Evolutionary conservation across 371 early-diverging fungal species (phyloP).

Genomic region (Rhizomucor miehei): DNA sequence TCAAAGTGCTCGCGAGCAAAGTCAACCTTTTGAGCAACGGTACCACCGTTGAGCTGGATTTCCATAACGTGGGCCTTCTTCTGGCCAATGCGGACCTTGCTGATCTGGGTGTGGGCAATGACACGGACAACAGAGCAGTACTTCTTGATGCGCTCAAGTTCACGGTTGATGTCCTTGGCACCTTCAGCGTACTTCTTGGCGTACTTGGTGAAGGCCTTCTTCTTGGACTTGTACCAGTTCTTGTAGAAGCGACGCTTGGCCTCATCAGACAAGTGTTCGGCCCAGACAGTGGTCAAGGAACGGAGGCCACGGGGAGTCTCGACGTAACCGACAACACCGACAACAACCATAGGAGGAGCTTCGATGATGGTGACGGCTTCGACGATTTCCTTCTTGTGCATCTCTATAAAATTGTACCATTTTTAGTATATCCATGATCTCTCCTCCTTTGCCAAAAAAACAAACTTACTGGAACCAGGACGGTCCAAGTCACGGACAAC

Average conservation of each 20-base stretch:
- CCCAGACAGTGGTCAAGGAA: constrained; percentile 98
- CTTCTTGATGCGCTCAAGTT: constrained; percentile 98
- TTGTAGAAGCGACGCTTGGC: constrained; percentile 99
- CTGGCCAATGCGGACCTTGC: constrained; percentile 92
- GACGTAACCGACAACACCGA: constrained; percentile 99
- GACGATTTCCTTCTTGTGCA: constrained; percentile 99
- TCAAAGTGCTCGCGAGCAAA: constrained; percentile 98
- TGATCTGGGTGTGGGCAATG: constrained; percentile 98
- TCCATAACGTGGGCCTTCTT: constrained; percentile 99
- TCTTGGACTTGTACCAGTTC: constrained; percentile 99
- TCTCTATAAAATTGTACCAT: constrained; percentile 52
- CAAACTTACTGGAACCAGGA: constrained; percentile 88
- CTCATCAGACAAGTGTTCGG: constrained; percentile 98
- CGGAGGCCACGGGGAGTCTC: constrained; percentile 98
- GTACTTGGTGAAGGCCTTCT: constrained; percentile 99
- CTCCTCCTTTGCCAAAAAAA: background rate
- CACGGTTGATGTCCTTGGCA: constrained; percentile 87
- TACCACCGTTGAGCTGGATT: constrained; percentile 99
- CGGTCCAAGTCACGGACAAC: constrained; percentile 98
- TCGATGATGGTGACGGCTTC: constrained; percentile 99
- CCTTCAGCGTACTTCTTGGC: constrained; percentile 94
- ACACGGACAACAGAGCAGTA: constrained; percentile 98
- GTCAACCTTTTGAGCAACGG: constrained; percentile 96
- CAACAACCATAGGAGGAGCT: constrained; percentile 97
- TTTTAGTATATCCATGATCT: background rate